Evolutionary conservation across 1,284 basidiomycete genomes (phyloP).

Genomic region (Trichosporon ovoides): DNA sequence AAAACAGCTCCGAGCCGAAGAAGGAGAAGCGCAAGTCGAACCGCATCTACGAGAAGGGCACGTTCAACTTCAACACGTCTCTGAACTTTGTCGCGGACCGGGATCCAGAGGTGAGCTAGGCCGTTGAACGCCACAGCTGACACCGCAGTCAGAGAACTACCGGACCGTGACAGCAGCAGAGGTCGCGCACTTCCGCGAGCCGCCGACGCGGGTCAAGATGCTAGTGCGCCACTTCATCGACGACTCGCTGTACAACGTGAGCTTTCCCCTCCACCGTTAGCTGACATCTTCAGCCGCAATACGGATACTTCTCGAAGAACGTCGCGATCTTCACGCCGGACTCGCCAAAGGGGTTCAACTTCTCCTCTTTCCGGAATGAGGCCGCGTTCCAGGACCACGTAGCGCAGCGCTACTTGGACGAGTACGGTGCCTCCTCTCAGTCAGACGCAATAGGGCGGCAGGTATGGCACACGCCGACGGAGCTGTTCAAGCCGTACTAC

Average conservation of each 20-base stretch:
- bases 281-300: conserved; percentile 58
- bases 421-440: conserved; percentile 32
- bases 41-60: conserved; percentile 6
- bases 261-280: conserved; percentile 1
- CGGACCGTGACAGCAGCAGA: conserved; percentile 68
- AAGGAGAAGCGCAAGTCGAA: conserved; percentile 4
- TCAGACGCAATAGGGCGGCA: conserved; percentile 71
- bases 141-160: conserved; percentile 45
- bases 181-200: conserved; percentile 57
- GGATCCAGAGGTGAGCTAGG: conserved; percentile 44
- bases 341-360: conserved; percentile 59
- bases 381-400: conserved; percentile 76
- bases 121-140: not conserved
- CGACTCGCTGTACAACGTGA: conserved; percentile 84
- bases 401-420: conserved; percentile 62
- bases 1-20: not conserved
- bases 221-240: conserved; percentile 94
- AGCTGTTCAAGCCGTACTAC: conserved; percentile 97
- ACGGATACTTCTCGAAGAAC: conserved; percentile 93
- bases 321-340: conserved; percentile 76
- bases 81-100: conserved; percentile 36
- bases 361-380: conserved; percentile 61
- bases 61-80: conserved; percentile 45
- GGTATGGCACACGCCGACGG: conserved; percentile 98
- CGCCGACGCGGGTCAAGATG: conserved; percentile 83